phyloP scores from a whole-genome alignment of 1,139 yeast genomes.

The Taphrina wiesneri region DNA sequence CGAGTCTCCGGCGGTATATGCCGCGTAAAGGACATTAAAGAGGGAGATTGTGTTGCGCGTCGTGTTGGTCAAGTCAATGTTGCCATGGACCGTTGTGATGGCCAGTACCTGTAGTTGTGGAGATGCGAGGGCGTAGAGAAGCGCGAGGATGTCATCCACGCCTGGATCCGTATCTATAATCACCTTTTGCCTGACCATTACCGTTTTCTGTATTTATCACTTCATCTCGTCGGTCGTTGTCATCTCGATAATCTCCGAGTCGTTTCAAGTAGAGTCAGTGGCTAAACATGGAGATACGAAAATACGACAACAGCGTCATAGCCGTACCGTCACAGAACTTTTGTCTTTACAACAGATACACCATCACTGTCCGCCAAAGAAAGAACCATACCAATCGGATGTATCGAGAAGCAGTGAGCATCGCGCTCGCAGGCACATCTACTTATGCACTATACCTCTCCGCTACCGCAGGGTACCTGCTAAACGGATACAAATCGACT shows the following conservation, averaged over 20 bases:
- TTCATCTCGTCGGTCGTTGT: too few species aligned
- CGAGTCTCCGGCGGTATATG: conserved; percentile 40
- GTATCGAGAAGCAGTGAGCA: conserved; percentile 4
- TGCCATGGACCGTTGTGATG: conserved; percentile 50
- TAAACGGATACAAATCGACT: conserved; percentile 3
- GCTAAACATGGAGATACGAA: neutral
- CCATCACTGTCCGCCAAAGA: too few species aligned
- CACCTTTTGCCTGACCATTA: conserved; percentile 7
- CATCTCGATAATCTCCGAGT: neutral
- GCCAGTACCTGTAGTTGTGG: conserved; percentile 45
- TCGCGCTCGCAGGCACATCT: neutral
- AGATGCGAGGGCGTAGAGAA: conserved; percentile 46
- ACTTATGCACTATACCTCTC: conserved; percentile 2
- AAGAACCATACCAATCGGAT: too few species aligned
- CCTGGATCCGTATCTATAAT: conserved; percentile 51
- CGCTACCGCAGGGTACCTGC: neutral
- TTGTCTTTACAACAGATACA: neutral
- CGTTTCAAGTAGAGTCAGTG: neutral
- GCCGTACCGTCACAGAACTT: neutral
- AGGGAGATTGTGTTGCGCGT: conserved; percentile 47
- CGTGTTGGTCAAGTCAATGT: conserved; percentile 47
- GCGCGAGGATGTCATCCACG: conserved; percentile 50
- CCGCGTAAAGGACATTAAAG: conserved; percentile 46
- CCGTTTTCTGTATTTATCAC: too few species aligned
- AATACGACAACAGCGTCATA: neutral